phyloP scores from a whole-genome alignment of 2,329 filamentous ascomycete species.

The Talaromyces sp. region DNA sequence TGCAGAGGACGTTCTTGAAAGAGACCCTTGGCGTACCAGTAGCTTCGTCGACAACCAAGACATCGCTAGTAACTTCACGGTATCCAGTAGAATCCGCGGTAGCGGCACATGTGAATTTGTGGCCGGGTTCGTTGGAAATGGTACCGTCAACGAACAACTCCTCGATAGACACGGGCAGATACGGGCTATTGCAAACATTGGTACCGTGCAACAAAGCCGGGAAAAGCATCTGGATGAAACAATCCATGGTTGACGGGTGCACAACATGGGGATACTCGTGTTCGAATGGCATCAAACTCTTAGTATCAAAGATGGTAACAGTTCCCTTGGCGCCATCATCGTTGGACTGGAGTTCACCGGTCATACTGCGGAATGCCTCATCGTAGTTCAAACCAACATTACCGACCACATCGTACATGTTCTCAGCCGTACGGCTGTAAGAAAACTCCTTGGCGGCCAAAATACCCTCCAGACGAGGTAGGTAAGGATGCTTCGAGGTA shows the following conservation, averaged over 20 bases:
- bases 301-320: background rate
- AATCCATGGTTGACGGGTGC: background rate
- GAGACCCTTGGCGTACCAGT: background rate
- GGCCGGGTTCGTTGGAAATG: background rate
- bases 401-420: conserved; percentile 1
- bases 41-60: background rate
- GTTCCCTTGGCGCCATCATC: background rate
- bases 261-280: background rate
- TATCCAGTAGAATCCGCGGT: background rate
- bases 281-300: background rate
- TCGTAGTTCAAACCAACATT: background rate
- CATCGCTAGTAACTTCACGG: background rate
- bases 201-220: background rate
- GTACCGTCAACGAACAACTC: background rate
- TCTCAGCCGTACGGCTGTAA: background rate
- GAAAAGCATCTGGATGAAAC: background rate
- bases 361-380: background rate
- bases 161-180: background rate
- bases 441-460: background rate
- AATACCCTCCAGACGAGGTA: background rate
- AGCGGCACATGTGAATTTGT: background rate
- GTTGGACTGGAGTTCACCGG: background rate
- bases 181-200: background rate
- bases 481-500: background rate
- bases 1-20: background rate